phyloP scores from a whole-genome alignment of 129 eudicot species.

The Deinandra increscens region DNA sequence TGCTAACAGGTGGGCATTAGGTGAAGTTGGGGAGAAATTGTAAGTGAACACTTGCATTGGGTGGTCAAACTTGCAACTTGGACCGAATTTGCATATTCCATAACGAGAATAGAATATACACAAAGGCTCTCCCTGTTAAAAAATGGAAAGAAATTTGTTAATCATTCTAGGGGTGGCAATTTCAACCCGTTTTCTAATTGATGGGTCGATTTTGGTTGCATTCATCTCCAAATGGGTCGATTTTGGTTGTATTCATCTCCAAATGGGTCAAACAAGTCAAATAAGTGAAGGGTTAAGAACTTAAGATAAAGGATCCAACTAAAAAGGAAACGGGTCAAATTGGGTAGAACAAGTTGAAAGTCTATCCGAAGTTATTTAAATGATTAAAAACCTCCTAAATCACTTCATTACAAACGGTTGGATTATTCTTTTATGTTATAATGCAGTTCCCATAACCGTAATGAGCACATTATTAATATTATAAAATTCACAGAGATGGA shows the following conservation, averaged over 20 bases:
- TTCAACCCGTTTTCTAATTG: neutral
- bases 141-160: constrained; percentile 16
- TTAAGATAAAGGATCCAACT: neutral
- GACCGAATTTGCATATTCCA: constrained; percentile 97
- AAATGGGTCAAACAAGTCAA: neutral
- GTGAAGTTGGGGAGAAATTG: constrained; percentile 49
- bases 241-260: neutral
- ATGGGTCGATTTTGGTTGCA: neutral
- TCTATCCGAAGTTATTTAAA: neutral
- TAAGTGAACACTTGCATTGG: constrained; percentile 78
- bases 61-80: constrained; percentile 98
- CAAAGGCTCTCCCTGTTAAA: constrained; percentile 80
- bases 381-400: neutral
- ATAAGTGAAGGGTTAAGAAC: neutral
- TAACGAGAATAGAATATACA: constrained; percentile 93
- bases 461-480: neutral
- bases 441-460: neutral
- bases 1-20: constrained; percentile 52
- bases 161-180: neutral
- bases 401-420: too few species aligned
- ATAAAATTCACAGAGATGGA: neutral
- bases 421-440: too few species aligned
- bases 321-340: neutral
- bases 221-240: neutral
- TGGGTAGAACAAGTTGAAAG: neutral